A percentile compares a stretch with the other conserved stretches of the same genome.
Evolutionary conservation across 495 filamentous ascomycete genomes (phyloP).

Genomic region (Mytilinidion resinicola): DNA sequence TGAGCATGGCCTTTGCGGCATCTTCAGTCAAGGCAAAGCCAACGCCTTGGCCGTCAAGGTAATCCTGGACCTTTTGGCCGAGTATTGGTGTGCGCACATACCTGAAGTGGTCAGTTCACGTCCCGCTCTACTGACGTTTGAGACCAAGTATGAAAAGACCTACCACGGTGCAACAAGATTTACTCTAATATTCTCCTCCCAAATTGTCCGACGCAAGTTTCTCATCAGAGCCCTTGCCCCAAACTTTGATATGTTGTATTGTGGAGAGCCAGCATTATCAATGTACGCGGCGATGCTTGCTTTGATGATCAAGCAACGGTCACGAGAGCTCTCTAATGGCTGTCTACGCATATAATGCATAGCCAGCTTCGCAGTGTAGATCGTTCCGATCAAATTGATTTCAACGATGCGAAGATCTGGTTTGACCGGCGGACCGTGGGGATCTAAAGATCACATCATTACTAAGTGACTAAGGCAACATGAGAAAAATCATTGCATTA

Average conservation of each 20-base stretch:
- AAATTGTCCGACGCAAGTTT: not conserved
- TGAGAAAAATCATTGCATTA: no score
- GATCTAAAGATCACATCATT: not conserved
- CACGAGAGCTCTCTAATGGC: not conserved
- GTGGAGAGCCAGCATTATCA: not conserved
- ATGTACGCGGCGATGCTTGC: constrained; percentile 1
- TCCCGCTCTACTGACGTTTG: not conserved
- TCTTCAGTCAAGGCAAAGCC: not conserved
- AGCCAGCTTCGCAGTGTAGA: constrained; percentile 5
- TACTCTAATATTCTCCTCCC: not conserved
- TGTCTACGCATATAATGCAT: constrained; percentile 6
- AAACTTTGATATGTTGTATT: not conserved
- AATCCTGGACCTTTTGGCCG: not conserved
- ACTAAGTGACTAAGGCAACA: no score
- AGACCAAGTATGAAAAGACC: not conserved
- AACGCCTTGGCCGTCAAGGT: not conserved
- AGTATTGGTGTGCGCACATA: not conserved
- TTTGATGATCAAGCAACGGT: constrained; percentile 3
- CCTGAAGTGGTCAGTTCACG: not conserved
- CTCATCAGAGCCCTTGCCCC: constrained; percentile 1
- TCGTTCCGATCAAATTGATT: not conserved
- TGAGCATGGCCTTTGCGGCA: not conserved
- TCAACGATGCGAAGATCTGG: constrained; percentile 2
- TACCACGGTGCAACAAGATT: not conserved
- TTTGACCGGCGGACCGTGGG: not conserved